Conservation (phyloP, 2,329 filamentous ascomycete genomes). For the Pseudogymnoascus sp. region DNA sequence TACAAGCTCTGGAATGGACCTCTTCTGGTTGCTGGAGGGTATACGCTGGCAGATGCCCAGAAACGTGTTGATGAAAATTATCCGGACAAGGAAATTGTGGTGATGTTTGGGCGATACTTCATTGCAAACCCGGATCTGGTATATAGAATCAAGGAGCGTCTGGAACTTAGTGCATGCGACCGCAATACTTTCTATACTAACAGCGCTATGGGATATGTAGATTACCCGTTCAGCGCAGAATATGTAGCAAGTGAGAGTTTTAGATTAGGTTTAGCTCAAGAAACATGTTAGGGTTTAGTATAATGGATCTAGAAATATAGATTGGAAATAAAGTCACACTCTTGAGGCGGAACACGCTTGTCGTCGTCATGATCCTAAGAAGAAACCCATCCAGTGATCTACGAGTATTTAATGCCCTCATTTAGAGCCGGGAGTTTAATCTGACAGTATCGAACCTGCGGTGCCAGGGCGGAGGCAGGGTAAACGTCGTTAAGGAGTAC, state of each 20-base stretch:
- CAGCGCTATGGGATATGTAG: conserved; percentile 23
- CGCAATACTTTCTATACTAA: conserved; percentile 17
- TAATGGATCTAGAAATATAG: neutral
- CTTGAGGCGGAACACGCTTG: neutral
- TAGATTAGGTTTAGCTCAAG: neutral
- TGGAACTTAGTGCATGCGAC: conserved; percentile 14
- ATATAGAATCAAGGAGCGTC: neutral
- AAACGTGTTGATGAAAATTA: conserved; percentile 26
- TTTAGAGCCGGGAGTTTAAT: too few relatives aligned
- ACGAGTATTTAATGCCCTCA: neutral
- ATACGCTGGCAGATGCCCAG: conserved; percentile 30
- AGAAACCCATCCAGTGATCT: too few relatives aligned
- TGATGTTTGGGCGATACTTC: conserved; percentile 37
- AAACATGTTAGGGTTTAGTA: neutral
- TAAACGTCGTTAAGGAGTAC: too few relatives aligned
- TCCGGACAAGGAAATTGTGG: conserved; percentile 27
- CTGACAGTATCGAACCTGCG: too few relatives aligned
- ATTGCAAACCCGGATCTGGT: conserved; percentile 37
- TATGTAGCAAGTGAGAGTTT: neutral
- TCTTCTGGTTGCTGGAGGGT: conserved; percentile 41
- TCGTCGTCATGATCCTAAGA: neutral
- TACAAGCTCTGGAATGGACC: conserved; percentile 38
- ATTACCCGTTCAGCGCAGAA: conserved; percentile 17
- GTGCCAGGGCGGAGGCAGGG: too few relatives aligned
- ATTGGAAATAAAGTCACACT: neutral